A percentile compares a stretch with the other conserved stretches of the same genome.
These are phyloP conservation scores for Metarhizium rileyi DNA, from an alignment of 2,329 filamentous ascomycete species.

Conservation along the genomic window DNA sequence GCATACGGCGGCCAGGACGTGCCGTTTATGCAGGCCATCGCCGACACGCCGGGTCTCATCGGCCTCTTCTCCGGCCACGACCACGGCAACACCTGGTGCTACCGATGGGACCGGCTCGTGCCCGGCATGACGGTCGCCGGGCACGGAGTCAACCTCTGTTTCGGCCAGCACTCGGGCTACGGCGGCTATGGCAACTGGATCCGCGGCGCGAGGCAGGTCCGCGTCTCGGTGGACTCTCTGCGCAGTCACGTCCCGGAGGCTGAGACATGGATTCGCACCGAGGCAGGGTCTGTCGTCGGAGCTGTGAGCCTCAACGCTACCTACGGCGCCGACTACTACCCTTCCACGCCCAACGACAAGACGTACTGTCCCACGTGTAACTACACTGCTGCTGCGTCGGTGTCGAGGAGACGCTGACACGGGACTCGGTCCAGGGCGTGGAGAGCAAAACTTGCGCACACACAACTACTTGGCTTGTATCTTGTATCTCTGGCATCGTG, in stretches of 20 bases:
- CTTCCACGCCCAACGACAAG: constrained; percentile 28
- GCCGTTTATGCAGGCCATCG: constrained; percentile 53
- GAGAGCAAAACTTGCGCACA: too few relatives aligned
- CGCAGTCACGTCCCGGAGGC: constrained; percentile 24
- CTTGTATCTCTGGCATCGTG: too few relatives aligned
- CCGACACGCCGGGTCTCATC: constrained; percentile 43
- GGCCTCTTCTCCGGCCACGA: constrained; percentile 57
- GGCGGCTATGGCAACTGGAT: constrained; percentile 59
- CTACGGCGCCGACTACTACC: constrained; percentile 47
- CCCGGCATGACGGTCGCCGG: constrained; percentile 25
- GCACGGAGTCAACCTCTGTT: constrained; percentile 41
- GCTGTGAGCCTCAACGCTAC: constrained; percentile 48
- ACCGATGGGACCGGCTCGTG: constrained; percentile 33
- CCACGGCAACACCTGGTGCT: constrained; percentile 53
- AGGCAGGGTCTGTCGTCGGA: constrained; percentile 42
- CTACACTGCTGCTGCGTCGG: constrained; percentile 8
- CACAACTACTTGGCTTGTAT: too few relatives aligned
- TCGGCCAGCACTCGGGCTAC: constrained; percentile 59
- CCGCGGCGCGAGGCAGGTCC: constrained; percentile 48
- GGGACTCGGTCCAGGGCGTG: too few relatives aligned
- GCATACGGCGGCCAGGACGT: constrained; percentile 41
- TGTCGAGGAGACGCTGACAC: constrained; percentile 7
- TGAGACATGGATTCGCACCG: constrained; percentile 53
- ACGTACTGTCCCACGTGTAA: constrained; percentile 18
- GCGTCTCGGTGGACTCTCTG: constrained; percentile 33